These are phyloP conservation scores for Solanum dulcamara DNA, from an alignment of 257 asterid species.

Conservation along the genomic window DNA sequence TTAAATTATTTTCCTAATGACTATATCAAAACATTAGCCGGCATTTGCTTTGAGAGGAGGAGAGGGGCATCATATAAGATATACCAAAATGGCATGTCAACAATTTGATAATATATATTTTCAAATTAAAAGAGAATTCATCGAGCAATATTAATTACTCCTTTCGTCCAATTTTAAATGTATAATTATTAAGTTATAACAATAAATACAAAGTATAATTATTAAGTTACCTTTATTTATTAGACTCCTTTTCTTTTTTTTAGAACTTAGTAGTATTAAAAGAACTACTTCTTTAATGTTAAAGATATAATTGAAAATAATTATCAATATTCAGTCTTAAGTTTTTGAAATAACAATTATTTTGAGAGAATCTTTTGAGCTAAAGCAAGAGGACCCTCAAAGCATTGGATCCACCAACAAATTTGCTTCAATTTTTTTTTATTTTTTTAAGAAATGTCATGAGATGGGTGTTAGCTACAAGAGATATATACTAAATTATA, in stretches of 20 bases:
- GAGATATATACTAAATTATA: background rate
- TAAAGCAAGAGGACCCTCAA: background rate
- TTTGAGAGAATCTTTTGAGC: accelerated
- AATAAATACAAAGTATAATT: background rate
- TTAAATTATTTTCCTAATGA: background rate
- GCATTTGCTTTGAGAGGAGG: background rate
- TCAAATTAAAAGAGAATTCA: background rate
- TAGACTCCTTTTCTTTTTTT: background rate
- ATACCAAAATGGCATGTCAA: background rate
- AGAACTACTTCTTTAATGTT: background rate
- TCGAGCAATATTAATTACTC: background rate
- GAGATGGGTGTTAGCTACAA: background rate
- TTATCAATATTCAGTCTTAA: background rate
- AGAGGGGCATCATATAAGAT: background rate
- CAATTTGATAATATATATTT: background rate
- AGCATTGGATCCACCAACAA: background rate
- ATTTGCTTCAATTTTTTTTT: background rate
- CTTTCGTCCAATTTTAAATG: background rate
- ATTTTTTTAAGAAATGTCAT: background rate
- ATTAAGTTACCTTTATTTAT: background rate
- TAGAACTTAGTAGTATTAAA: background rate
- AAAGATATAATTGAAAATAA: background rate
- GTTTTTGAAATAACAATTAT: background rate
- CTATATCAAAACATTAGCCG: background rate
- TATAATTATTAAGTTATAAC: background rate